Evolutionary conservation across 2,329 filamentous ascomycete genomes (phyloP), one percentile per base, ranked within the genome.

Genomic region (Neoscytalidium dimidiatum): DNA sequence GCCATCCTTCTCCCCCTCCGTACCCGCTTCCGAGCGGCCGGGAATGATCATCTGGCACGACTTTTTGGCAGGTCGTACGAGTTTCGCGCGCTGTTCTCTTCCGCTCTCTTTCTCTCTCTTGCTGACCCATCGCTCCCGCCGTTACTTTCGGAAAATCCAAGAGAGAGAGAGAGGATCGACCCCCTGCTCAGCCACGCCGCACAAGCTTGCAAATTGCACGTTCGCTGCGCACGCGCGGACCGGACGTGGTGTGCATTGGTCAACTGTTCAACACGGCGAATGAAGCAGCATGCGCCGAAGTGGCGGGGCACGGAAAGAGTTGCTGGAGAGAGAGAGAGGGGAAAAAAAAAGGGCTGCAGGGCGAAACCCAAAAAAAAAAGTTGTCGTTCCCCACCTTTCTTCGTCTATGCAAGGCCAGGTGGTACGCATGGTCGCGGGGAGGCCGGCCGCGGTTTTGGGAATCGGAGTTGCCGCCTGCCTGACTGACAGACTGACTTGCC

Each of bases 131-230:
- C 53, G 53, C 33, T 17, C 46, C 41, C 44, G 29, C 53, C 33
- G 35, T 7, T 9, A 35, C 3, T n/a, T n/a, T n/a, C n/a, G n/a
- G 14, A 35, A 35, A 7, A 35, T n/a, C 56, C 26, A 46, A 60
- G 56, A 44, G 41, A 44, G 41, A 60, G 56, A 44, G 41, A 44
- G 41, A 46, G 56, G 56, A 60, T 60, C 41, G 38, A 13, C 53
- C 56, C 56, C 56, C 56, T 60, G 56, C 56, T 60, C 41, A 60
- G 56, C 56, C 56, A 60, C 56, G 56, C 56, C 56, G 56, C 56
- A 60, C 56, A 60, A 41, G 38, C 38, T n/a, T n/a, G n/a, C n/a
- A n/a, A n/a, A n/a, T n/a, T 41, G 41, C 41, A 46, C 56, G n/a
- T n/a, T n/a, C n/a, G n/a, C 29, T 31, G 35, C 31, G 56, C 56